Conservation (phyloP, 169 alveolate genomes). For the Plasmodium chabaudi region DNA sequence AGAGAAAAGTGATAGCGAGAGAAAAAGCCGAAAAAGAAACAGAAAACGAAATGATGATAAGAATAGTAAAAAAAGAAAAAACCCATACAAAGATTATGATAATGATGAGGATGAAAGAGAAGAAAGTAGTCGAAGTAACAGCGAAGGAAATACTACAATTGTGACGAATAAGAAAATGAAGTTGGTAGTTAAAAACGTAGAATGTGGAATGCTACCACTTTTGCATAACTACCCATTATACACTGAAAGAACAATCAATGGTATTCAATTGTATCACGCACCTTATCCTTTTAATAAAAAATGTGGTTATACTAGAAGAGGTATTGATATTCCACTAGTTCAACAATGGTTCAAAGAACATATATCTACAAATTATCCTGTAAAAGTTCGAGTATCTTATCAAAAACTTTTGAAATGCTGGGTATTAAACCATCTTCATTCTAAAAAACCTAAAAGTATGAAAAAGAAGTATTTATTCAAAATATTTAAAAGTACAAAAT, state of each 20-base stretch:
- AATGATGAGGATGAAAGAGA: not conserved
- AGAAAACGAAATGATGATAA: not conserved
- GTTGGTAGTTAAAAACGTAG: slow-evolving; percentile 21
- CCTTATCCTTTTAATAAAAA: slow-evolving; percentile 99
- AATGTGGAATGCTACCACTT: slow-evolving; percentile 79
- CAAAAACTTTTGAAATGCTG: slow-evolving; percentile 98
- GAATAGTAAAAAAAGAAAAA: slow-evolving; percentile 15
- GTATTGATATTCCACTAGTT: slow-evolving; percentile 97
- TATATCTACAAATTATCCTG: slow-evolving; percentile 98
- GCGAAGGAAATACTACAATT: not conserved
- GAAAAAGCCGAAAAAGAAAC: not conserved
- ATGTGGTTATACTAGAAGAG: slow-evolving; percentile 97
- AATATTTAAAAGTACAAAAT: slow-evolving; percentile 97
- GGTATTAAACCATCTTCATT: slow-evolving; percentile 97
- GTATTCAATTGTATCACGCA: slow-evolving; percentile 94
- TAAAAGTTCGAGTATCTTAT: slow-evolving; percentile 98
- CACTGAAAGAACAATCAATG: slow-evolving; percentile 82
- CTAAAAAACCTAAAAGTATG: slow-evolving; percentile 94
- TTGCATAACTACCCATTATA: slow-evolving; percentile 78
- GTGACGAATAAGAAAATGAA: slow-evolving; percentile 1
- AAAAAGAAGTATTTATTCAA: slow-evolving; percentile 95
- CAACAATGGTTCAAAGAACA: slow-evolving; percentile 99
- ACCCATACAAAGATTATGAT: slow-evolving; percentile 23
- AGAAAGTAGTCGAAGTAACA: not conserved
- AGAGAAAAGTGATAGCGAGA: not conserved